Conservation (phyloP, 176 grass and related monocot genomes). For the Alopecurus myosuroides region DNA sequence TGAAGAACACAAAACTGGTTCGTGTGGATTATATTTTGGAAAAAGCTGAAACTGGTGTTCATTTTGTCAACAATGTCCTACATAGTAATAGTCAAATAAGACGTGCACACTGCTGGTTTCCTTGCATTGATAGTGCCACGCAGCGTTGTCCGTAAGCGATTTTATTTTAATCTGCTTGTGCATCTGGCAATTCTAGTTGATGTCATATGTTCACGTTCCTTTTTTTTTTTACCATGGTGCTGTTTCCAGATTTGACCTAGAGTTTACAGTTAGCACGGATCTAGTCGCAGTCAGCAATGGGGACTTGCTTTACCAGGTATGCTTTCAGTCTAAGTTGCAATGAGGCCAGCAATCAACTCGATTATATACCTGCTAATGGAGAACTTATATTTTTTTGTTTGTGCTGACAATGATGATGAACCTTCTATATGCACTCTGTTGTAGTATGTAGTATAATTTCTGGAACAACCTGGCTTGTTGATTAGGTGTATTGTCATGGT, state of each 20-base stretch:
- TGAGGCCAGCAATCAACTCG: neutral
- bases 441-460: neutral
- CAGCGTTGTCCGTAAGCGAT: conserved; percentile 77
- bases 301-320: conserved; percentile 95
- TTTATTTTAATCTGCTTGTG: conserved; percentile 15
- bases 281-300: conserved; percentile 91
- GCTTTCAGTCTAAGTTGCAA: neutral
- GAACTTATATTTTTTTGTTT: conserved; percentile 12
- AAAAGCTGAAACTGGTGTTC: conserved; percentile 80
- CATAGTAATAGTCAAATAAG: conserved; percentile 76
- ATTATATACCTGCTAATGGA: neutral
- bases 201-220: conserved; percentile 14
- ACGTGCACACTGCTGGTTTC: conserved; percentile 86
- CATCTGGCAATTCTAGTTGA: conserved; percentile 26
- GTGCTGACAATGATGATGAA: neutral
- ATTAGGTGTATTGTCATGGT: neutral
- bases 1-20: conserved; percentile 74
- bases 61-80: conserved; percentile 66
- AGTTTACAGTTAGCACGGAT: conserved; percentile 80
- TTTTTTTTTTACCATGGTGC: conserved; percentile 16
- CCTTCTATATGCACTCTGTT: neutral
- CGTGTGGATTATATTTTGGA: conserved; percentile 90
- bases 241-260: conserved; percentile 85
- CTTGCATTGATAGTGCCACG: conserved; percentile 68
- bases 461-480: neutral